Evolutionary conservation across 805 yeast species (phyloP).

Genomic region (Debaryomyces prosopidis): DNA sequence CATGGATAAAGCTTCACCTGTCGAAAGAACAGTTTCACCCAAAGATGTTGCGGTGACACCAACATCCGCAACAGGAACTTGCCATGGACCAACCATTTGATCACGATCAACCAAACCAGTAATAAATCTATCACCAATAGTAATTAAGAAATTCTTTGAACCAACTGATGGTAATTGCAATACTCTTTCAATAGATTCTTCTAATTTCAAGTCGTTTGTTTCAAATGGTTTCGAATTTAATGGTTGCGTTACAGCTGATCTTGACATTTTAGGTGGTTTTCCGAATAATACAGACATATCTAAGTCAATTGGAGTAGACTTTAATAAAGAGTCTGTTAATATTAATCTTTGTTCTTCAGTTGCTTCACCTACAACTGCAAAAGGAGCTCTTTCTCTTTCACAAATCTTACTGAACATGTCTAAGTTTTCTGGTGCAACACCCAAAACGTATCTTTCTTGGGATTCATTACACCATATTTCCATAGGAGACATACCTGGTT

Average conservation of each 20-base stretch:
- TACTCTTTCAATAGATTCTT: constrained; percentile 78
- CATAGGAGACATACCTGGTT: constrained; percentile 99
- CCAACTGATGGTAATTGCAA: constrained; percentile 91
- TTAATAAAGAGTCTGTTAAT: constrained; percentile 74
- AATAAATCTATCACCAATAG: constrained; percentile 98
- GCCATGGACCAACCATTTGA: constrained; percentile 99
- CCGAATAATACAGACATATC: constrained; percentile 96
- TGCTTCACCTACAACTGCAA: constrained; percentile 93
- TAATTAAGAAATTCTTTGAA: constrained; percentile 88
- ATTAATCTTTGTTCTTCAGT: constrained; percentile 81
- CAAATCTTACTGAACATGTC: constrained; percentile 75
- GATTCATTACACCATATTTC: constrained; percentile 99
- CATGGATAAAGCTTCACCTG: constrained; percentile 98
- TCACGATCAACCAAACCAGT: constrained; percentile 97
- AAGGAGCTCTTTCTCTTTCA: constrained; percentile 94
- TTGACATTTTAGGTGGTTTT: constrained; percentile 94
- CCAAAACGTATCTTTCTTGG: constrained; percentile 95
- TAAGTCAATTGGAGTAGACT: constrained; percentile 88
- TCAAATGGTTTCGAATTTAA: constrained; percentile 46
- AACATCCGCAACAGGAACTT: constrained; percentile 97
- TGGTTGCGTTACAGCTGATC: constrained; percentile 64
- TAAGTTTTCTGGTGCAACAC: constrained; percentile 79
- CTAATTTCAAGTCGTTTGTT: constrained; percentile 37
- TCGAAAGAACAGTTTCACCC: constrained; percentile 64
- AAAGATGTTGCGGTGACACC: constrained; percentile 93